A percentile compares a stretch with the other conserved stretches of the same genome.
phyloP scores from a whole-genome alignment of 140 eudicot genomes.

The Flaveria floridana region DNA sequence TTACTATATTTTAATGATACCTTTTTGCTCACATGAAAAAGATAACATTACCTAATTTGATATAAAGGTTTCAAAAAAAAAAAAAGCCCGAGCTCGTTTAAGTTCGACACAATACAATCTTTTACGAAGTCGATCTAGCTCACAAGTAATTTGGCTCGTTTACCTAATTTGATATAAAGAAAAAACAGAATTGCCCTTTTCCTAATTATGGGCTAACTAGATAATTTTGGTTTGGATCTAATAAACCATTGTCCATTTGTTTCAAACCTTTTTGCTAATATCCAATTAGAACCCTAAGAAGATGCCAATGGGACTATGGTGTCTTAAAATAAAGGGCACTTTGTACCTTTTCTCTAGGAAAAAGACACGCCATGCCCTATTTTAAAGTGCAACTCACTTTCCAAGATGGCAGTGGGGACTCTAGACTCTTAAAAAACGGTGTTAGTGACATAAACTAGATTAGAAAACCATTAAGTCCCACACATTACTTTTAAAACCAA shows the following conservation, averaged over 20 bases:
- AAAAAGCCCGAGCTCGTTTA: neutral
- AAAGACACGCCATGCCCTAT: constrained; percentile 27
- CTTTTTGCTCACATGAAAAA: constrained; percentile 21
- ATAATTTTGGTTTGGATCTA: constrained; percentile 8
- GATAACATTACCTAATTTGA: neutral
- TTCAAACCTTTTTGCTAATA: constrained; percentile 16
- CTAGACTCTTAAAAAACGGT: constrained; percentile 21
- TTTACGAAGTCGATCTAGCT: neutral
- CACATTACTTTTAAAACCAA: constrained; percentile 6
- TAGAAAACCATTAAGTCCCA: constrained; percentile 26
- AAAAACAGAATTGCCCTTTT: constrained; percentile 26
- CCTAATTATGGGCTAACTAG: constrained; percentile 26
- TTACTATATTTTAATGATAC: constrained; percentile 6
- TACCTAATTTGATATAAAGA: constrained; percentile 7
- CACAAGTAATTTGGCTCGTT: neutral
- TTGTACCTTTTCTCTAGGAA: constrained; percentile 24
- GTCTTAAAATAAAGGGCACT: constrained; percentile 20
- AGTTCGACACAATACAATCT: neutral
- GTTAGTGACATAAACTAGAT: constrained; percentile 38
- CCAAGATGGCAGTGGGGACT: constrained; percentile 39
- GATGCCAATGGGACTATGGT: constrained; percentile 32
- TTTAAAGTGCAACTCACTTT: constrained; percentile 28
- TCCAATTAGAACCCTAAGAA: neutral
- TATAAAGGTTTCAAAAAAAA: no score
- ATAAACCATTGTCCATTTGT: neutral